Percentiles rank a stretch among this genome's conserved stretches.
Evolutionary conservation across 331 rosid species (phyloP).

Genomic region (Acacia pycnantha): DNA sequence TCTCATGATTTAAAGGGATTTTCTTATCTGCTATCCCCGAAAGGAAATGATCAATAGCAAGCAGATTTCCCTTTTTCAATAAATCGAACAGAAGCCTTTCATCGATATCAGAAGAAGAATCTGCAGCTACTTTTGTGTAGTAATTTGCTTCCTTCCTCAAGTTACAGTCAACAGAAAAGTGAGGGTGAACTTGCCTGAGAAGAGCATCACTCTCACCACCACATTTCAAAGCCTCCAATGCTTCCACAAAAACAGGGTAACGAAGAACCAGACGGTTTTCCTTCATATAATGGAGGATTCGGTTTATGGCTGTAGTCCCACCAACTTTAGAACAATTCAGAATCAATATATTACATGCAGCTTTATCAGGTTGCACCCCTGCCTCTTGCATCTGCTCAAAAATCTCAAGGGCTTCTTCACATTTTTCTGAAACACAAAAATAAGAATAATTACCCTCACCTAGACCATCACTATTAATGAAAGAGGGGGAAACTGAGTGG

Average conservation of each 20-base stretch:
- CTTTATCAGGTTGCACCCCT: slow-evolving; percentile 78
- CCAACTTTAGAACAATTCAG: slow-evolving; percentile 62
- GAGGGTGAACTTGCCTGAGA: slow-evolving; percentile 75
- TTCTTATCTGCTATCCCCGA: slow-evolving; percentile 48
- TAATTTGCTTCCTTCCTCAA: slow-evolving; percentile 34
- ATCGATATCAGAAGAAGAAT: slow-evolving; percentile 36
- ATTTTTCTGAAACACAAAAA: slow-evolving; percentile 57
- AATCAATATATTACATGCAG: slow-evolving; percentile 81
- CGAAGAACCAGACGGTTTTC: slow-evolving; percentile 69
- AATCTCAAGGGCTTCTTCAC: slow-evolving; percentile 74
- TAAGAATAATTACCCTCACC: slow-evolving; percentile 6
- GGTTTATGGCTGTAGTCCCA: slow-evolving; percentile 45
- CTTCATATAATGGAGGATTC: slow-evolving; percentile 70
- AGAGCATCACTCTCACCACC: slow-evolving; percentile 55
- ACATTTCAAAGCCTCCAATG: slow-evolving; percentile 51
- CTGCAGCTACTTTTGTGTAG: slow-evolving; percentile 20
- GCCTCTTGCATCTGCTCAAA: slow-evolving; percentile 80
- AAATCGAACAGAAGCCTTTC: slow-evolving; percentile 51
- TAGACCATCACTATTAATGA: slow-evolving; percentile 15
- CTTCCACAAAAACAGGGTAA: slow-evolving; percentile 62
- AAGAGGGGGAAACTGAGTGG: not conserved
- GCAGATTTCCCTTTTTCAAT: slow-evolving; percentile 54
- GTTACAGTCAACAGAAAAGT: slow-evolving; percentile 40
- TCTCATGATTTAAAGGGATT: slow-evolving; percentile 43
- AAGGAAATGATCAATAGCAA: slow-evolving; percentile 59